A percentile compares a stretch with the other conserved stretches of the same genome.
phyloP scores from a whole-genome alignment of 768 basidiomycete species.

The Termitomyces sp. region DNA sequence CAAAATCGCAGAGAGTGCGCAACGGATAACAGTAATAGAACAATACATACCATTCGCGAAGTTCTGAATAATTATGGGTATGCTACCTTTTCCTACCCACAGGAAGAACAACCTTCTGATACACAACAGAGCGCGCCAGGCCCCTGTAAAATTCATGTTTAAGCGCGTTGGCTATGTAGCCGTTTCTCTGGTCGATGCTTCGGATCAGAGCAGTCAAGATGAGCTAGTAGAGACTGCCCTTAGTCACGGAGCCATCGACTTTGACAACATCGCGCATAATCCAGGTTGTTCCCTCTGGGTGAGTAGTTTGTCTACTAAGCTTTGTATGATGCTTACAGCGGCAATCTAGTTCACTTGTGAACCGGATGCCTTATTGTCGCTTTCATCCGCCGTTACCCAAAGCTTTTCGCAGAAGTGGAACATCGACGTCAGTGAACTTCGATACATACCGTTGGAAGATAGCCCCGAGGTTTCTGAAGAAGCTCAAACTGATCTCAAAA shows the following conservation, averaged over 20 bases:
- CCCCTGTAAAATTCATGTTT: conserved; percentile 68
- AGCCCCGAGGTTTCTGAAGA: conserved; percentile 34
- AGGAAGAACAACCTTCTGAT: background rate
- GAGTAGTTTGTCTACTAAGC: background rate
- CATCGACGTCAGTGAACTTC: conserved; percentile 33
- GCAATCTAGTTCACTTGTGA: conserved; percentile 42
- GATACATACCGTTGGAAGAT: conserved; percentile 49
- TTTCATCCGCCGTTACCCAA: conserved; percentile 33
- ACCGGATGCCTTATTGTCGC: conserved; percentile 32
- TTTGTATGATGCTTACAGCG: background rate
- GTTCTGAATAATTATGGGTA: conserved; percentile 47
- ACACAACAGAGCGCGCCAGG: conserved; percentile 49
- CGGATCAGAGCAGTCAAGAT: conserved; percentile 24
- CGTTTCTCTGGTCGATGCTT: conserved; percentile 30
- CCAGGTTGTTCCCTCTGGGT: conserved; percentile 9
- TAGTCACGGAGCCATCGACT: conserved; percentile 18
- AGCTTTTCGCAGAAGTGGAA: conserved; percentile 16
- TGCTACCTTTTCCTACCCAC: background rate
- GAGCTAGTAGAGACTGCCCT: conserved; percentile 22
- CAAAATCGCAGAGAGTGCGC: conserved; percentile 47
- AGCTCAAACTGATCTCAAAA: conserved; percentile 33
- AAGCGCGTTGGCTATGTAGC: conserved; percentile 49
- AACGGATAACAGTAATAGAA: conserved; percentile 64
- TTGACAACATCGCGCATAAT: conserved; percentile 8
- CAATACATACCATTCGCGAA: conserved; percentile 53